Base-by-base conservation (phyloP, 495 filamentous ascomycete species). In the Podospora comata region DNA sequence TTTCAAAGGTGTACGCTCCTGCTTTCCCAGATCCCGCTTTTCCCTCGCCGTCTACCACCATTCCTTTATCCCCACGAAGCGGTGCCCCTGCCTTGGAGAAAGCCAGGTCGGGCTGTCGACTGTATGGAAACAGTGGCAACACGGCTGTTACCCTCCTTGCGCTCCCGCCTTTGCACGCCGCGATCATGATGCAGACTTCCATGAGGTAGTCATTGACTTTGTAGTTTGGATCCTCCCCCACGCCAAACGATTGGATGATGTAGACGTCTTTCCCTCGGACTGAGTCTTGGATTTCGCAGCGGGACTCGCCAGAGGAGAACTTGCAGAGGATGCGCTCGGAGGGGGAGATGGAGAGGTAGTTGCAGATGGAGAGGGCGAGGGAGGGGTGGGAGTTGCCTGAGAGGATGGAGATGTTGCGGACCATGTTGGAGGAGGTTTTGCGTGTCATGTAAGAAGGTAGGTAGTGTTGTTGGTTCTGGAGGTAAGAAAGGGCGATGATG, bases 201-300 rank as follows among this genome's bases (percentile, higher is more conserved):
- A 99, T 89, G 60, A 99, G 84, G 78, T 97, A 89, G 77, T 99
- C 95, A 74, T 99, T 99, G 80, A 98, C 92, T 70, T 90, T 93
- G 60, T 71, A 54, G 32, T 30, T 44, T 4, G 23, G 2, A 26
- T 18, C 32, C 5, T 19, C 19, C 2, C 68, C 68, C 2, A 67
- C 65, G 13, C 75, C 75, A 56, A 81, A 80, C 64, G 90, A 92
- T 78, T 98, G 93, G 71, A 98, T 91, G 77, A 97, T 96, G 80
- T 96, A 97, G 74, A 99, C 94, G 85, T 98, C 95, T 78, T 99
- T 99, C 67, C 90, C 96, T 72, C 95, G 91, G 55, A 99, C 94
- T 26, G 92, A 96, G 81, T 98, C 95, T 74, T 91, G 83, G 72
- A 99, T 95, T 79, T 98, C 95, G 67, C 96, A 93, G 39, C 96